phyloP scores from a whole-genome alignment of 164 flowering plant species.

The Sedum album region DNA sequence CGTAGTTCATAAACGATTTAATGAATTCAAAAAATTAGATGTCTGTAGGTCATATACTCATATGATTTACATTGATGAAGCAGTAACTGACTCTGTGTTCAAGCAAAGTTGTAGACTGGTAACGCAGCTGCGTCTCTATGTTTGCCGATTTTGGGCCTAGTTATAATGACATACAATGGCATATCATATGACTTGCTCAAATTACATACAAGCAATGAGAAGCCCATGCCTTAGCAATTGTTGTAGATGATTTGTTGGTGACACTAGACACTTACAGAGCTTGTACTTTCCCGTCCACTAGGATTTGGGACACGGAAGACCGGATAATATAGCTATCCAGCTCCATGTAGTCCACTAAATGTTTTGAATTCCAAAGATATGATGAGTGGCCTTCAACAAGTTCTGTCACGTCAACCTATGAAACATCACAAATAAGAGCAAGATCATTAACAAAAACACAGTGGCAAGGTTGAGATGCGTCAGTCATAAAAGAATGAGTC shows the following conservation, averaged over 20 bases:
- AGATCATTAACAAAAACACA: neutral
- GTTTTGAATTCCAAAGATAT: slow-evolving; percentile 63
- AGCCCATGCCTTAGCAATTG: neutral
- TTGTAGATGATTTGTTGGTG: neutral
- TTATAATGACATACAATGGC: no score
- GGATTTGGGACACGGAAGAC: slow-evolving; percentile 24
- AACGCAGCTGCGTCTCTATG: no score
- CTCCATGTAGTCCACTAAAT: slow-evolving; percentile 64
- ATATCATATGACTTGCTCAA: no score
- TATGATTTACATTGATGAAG: no score
- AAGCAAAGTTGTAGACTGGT: no score
- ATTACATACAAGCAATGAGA: no score
- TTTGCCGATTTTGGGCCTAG: no score
- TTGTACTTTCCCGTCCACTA: slow-evolving; percentile 1
- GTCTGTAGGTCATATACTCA: no score
- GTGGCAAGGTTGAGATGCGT: neutral
- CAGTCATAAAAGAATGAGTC: slow-evolving; percentile 11
- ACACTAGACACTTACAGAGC: neutral
- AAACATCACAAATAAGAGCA: neutral
- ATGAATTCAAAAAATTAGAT: no score
- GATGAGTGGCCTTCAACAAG: slow-evolving; percentile 69
- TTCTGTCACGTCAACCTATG: slow-evolving; percentile 58
- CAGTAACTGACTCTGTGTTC: no score
- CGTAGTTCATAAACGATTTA: no score
- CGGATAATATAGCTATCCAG: slow-evolving; percentile 63